phyloP scores from a whole-genome alignment of 1,139 yeast genomes.

The Kodamaea sp. region DNA sequence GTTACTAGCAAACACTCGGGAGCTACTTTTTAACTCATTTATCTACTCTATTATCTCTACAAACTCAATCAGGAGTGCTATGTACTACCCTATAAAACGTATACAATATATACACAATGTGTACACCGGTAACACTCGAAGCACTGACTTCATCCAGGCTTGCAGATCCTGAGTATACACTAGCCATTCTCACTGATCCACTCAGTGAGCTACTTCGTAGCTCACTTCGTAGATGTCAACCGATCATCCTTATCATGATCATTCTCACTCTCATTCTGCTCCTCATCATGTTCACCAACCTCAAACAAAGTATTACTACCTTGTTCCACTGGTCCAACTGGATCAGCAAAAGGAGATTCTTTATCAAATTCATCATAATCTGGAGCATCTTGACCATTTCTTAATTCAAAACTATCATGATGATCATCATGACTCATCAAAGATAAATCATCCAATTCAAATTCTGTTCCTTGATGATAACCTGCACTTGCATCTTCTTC shows the following conservation, averaged over 20 bases:
- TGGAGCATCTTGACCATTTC: conserved; percentile 21
- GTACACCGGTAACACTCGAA: too few relatives aligned
- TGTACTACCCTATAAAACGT: too few relatives aligned
- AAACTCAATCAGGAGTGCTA: too few relatives aligned
- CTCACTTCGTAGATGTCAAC: too few relatives aligned
- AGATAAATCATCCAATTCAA: conserved; percentile 72
- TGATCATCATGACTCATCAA: conserved; percentile 44
- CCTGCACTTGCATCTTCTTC: conserved; percentile 29
- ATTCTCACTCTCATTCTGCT: conserved; percentile 29
- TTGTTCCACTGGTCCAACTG: conserved; percentile 6
- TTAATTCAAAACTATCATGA: conserved; percentile 37
- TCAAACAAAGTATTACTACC: conserved; percentile 34
- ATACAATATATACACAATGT: too few relatives aligned
- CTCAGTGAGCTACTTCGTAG: too few relatives aligned
- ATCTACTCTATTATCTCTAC: too few relatives aligned
- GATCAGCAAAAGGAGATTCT: conserved; percentile 5
- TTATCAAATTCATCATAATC: conserved; percentile 21
- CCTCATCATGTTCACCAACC: conserved; percentile 34
- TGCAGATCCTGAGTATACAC: too few relatives aligned
- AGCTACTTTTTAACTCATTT: too few relatives aligned
- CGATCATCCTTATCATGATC: conserved; percentile 23
- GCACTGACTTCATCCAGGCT: too few relatives aligned
- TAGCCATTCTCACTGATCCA: too few relatives aligned
- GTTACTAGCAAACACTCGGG: too few relatives aligned
- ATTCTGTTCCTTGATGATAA: conserved; percentile 48